Evolutionary conservation across 441 rosid species (phyloP).

Genomic region (Pelargonium citronellum): DNA sequence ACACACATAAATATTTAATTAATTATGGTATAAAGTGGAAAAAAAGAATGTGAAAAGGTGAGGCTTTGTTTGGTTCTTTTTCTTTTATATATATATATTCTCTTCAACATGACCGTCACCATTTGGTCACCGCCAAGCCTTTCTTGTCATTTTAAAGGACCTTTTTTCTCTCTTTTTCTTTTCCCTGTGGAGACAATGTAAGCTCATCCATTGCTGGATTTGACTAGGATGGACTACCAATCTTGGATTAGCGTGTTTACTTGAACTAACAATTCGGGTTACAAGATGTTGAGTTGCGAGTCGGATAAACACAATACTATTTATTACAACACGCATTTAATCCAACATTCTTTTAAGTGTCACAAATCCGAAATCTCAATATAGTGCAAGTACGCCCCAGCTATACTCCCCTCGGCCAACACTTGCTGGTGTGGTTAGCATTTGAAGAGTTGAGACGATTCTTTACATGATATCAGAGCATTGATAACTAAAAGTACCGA

Average conservation of each 20-base stretch:
- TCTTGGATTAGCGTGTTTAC: background rate
- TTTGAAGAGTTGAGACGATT: no score
- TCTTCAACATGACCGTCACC: constrained; percentile 1
- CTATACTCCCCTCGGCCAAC: no score
- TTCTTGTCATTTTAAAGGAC: background rate
- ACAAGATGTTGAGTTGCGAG: no score
- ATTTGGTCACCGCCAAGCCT: constrained; percentile 2
- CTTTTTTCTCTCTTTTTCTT: background rate
- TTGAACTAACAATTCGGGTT: no score
- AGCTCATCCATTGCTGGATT: background rate
- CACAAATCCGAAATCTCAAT: no score
- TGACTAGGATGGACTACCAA: background rate
- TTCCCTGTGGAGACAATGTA: background rate
- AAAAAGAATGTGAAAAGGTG: background rate
- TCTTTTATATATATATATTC: background rate
- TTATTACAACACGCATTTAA: no score
- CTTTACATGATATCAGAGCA: no score
- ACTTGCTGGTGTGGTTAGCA: no score
- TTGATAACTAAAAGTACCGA: no score
- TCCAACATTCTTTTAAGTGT: no score
- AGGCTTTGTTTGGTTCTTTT: background rate
- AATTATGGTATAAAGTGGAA: background rate
- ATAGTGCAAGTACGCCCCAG: no score
- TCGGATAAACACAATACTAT: no score
- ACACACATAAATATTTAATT: background rate